Percentiles rank a stretch among this genome's conserved stretches.
These are phyloP conservation scores for Debaryomyces psychrophilus DNA, from an alignment of 1,139 yeast species.

Conservation along the genomic window DNA sequence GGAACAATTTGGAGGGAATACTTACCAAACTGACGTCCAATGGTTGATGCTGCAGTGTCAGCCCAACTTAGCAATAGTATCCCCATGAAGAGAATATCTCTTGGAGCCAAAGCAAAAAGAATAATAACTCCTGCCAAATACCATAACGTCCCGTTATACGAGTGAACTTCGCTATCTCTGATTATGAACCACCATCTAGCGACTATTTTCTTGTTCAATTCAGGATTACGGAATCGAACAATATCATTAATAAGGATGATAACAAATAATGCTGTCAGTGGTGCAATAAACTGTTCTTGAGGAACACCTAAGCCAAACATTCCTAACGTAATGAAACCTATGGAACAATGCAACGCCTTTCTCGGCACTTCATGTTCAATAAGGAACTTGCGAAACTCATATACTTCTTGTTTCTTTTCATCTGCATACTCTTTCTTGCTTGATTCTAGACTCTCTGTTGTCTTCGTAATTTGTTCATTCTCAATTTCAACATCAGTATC, in stretches of 20 bases:
- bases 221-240: constrained; percentile 62
- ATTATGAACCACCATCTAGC: constrained; percentile 73
- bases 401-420: neutral
- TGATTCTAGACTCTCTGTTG: neutral
- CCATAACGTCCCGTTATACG: constrained; percentile 83
- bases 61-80: constrained; percentile 90
- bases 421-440: neutral
- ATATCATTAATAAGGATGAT: constrained; percentile 66
- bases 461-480: neutral
- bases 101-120: constrained; percentile 70
- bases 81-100: constrained; percentile 79
- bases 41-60: constrained; percentile 94
- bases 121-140: constrained; percentile 76
- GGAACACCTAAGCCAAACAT: constrained; percentile 67
- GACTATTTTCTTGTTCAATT: constrained; percentile 67
- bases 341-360: constrained; percentile 82
- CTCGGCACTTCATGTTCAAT: constrained; percentile 88
- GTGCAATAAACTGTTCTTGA: constrained; percentile 58
- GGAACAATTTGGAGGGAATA: constrained; percentile 76
- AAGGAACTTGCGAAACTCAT: constrained; percentile 51
- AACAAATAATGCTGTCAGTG: constrained; percentile 56
- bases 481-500: constrained; percentile 15
- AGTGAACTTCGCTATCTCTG: constrained; percentile 74
- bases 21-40: constrained; percentile 84
- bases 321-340: constrained; percentile 77